A percentile compares a stretch with the other conserved stretches of the same genome.
These are phyloP conservation scores for Aegle marmelos DNA, from an alignment of 345 rosid species.

Conservation along the genomic window DNA sequence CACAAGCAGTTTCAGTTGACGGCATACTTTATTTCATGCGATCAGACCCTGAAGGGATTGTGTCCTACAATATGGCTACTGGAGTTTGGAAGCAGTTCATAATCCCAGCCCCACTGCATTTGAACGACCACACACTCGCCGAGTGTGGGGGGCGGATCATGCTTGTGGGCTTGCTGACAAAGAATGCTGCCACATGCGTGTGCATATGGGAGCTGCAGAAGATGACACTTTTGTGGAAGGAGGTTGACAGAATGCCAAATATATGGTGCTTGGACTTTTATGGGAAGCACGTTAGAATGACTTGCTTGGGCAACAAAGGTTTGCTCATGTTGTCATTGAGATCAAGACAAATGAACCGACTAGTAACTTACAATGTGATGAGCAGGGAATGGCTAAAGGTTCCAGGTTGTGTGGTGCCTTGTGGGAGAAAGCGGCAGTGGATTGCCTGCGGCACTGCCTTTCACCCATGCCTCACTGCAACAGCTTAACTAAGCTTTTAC, in stretches of 20 bases:
- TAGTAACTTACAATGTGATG: constrained; percentile 68
- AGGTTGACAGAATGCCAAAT: constrained; percentile 99
- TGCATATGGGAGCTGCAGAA: constrained; percentile 99
- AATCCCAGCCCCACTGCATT: constrained; percentile 74
- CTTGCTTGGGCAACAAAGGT: constrained; percentile 97
- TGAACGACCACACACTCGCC: constrained; percentile 87
- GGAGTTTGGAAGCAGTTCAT: constrained; percentile 77
- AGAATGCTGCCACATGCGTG: constrained; percentile 96
- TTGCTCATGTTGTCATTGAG: constrained; percentile 92
- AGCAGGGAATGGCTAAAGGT: constrained; percentile 85
- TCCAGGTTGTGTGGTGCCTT: constrained; percentile 75
- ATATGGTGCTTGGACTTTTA: constrained; percentile 99
- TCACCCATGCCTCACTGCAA: constrained; percentile 69
- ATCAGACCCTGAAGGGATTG: constrained; percentile 86
- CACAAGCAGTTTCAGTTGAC: constrained; percentile 74
- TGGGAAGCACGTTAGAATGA: constrained; percentile 98
- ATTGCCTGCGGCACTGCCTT: constrained; percentile 92
- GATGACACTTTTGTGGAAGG: constrained; percentile 99
- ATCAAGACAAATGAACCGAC: constrained; percentile 84
- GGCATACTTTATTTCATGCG: constrained; percentile 81
- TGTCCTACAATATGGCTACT: constrained; percentile 68
- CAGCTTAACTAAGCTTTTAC: constrained; percentile 37
- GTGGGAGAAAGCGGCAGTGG: constrained; percentile 82
- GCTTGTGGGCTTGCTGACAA: constrained; percentile 88
- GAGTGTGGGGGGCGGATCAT: constrained; percentile 77